phyloP scores from a whole-genome alignment of 495 filamentous ascomycete genomes.

The Talaromyces thailandensis region DNA sequence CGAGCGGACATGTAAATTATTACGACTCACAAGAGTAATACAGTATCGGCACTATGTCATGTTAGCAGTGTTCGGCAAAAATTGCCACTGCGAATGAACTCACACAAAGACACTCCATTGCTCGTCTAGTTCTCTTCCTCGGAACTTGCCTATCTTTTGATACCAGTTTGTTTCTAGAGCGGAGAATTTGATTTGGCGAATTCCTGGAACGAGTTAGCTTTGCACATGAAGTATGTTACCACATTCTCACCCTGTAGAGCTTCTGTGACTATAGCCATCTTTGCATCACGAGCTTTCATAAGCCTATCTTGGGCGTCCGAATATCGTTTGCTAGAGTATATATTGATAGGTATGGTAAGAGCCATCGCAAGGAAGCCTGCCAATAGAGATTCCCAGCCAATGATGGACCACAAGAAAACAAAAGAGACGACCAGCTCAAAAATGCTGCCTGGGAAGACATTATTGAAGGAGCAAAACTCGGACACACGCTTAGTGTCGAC shows the following conservation, averaged over 20 bases:
- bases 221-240: not conserved
- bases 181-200: slow-evolving; percentile 84
- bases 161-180: slow-evolving; percentile 77
- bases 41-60: not conserved
- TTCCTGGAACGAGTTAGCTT: slow-evolving; percentile 17
- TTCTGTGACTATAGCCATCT: slow-evolving; percentile 71
- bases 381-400: slow-evolving; percentile 64
- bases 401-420: slow-evolving; percentile 54
- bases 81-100: slow-evolving; percentile 41
- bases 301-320: slow-evolving; percentile 56
- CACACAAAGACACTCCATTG: slow-evolving; percentile 44
- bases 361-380: slow-evolving; percentile 58
- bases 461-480: slow-evolving; percentile 58
- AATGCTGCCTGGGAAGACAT: slow-evolving; percentile 44
- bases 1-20: not conserved
- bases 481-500: slow-evolving; percentile 68
- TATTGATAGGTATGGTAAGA: slow-evolving; percentile 60
- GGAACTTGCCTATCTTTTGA: slow-evolving; percentile 54
- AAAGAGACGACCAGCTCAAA: slow-evolving; percentile 57
- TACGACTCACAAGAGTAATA: not conserved
- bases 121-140: slow-evolving; percentile 55
- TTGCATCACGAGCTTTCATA: slow-evolving; percentile 73
- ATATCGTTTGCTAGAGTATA: slow-evolving; percentile 59
- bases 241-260: slow-evolving; percentile 52
- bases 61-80: not conserved